Evolutionary conservation across 495 filamentous ascomycete genomes (phyloP), one percentile per base, ranked within the genome.

Genomic region (Melanomma pulvis-pyrius): DNA sequence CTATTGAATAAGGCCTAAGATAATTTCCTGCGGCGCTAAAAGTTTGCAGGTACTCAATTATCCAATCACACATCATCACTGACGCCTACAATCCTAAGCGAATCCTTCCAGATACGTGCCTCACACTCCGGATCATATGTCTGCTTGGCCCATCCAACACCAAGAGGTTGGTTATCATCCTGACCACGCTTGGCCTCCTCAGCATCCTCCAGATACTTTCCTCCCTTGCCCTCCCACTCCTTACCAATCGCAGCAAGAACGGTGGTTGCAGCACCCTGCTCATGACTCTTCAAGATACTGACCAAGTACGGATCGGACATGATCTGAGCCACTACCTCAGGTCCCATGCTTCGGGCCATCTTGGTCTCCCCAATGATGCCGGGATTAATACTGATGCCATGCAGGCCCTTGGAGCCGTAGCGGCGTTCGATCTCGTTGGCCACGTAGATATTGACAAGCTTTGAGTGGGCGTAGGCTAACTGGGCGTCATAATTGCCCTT

Each of bases 401-500:
- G 67, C 0, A 70, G 22, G 15, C 59, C 49, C 11, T 52, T 30
- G 4, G 65, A 8, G 22, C 62, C 71, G 56, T 76, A 76, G 8
- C 44, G 53, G 12, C 74, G 73, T 21, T 74, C 70, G 28, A 75
- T 58, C 25, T 74, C 54, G 59, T 73, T 76, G 11, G 75, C 66
- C 55, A 72, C 63, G 44, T 64, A 76, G 48, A 76, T 66, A 49
- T 71, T 74, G 25, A 72, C 72, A 7, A 56, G 48, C 47, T 76
- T 77, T n/a, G 57, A 65, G 4, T 70, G 36, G 1, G 47, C 68
- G 53, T 77, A 77, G 0, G 63, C 71, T 1, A 52, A 52, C 74
- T 73, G 76, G 0, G 75, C 72, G 4, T 75, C 66, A 64, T 84
- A 84, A 12, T 67, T 73, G 19, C 75, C 63, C 49, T 77, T 72